Evolutionary conservation across 2,329 filamentous ascomycete genomes (phyloP).

Genomic region (Amesomyces nigricolor): DNA sequence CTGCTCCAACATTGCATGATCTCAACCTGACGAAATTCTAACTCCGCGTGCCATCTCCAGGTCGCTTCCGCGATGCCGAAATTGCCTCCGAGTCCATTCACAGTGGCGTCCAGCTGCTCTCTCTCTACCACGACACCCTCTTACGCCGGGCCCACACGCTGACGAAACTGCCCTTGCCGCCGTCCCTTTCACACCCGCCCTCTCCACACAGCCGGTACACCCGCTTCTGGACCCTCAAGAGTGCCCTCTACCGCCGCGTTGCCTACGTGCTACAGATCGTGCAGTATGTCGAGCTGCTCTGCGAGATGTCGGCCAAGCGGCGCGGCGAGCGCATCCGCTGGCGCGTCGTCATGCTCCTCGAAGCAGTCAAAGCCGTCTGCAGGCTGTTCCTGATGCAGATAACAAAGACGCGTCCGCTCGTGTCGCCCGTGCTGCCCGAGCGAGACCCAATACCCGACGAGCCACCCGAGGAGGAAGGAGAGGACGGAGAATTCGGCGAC

Average conservation of each 20-base stretch:
- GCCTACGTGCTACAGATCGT: constrained; percentile 82
- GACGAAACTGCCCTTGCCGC: constrained; percentile 42
- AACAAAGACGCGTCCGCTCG: constrained; percentile 74
- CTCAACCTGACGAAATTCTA: neutral
- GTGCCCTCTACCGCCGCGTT: constrained; percentile 69
- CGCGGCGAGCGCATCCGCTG: constrained; percentile 75
- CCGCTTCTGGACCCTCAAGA: constrained; percentile 58
- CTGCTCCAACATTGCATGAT: neutral
- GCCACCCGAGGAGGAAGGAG: constrained; percentile 39
- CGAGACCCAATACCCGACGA: constrained; percentile 68
- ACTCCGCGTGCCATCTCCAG: constrained; percentile 33
- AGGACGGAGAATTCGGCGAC: constrained; percentile 44
- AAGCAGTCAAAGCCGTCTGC: constrained; percentile 81
- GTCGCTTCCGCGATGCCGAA: constrained; percentile 85
- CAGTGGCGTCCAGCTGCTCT: constrained; percentile 81
- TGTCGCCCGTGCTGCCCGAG: constrained; percentile 80
- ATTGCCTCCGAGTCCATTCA: constrained; percentile 90
- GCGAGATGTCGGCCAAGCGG: constrained; percentile 93
- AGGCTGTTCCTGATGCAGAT: constrained; percentile 72
- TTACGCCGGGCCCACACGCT: constrained; percentile 62
- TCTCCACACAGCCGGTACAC: constrained; percentile 61
- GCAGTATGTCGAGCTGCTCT: constrained; percentile 90
- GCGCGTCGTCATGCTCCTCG: constrained; percentile 79
- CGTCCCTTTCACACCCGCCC: constrained; percentile 43
- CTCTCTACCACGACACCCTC: constrained; percentile 86